Base-by-base conservation (phyloP, 805 yeast species). In the Suhomyces xylopsoci region DNA sequence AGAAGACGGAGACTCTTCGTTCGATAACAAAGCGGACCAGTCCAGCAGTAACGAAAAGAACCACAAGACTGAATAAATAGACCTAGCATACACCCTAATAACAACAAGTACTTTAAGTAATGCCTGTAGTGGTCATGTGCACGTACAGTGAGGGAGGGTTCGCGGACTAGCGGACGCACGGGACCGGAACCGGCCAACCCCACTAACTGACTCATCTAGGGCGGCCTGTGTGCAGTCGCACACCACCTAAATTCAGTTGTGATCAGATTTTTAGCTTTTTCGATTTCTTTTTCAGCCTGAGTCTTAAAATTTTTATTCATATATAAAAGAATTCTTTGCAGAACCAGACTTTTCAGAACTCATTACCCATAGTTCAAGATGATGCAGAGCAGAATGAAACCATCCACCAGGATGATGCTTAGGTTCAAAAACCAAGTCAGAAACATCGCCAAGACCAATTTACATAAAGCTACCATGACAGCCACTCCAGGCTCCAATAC, bases 401-500 rank as follows among this genome's bases (percentile, higher is more conserved):
- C 47, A 30, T 51, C 51, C 41, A 41, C 46, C n/a, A 51, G 51
- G 43, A 44, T 55, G 50, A 62, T 58, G 40, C 50, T 38, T 19
- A 48, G 50, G 28, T 42, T 41, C 28, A 45, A 22, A 26, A 53
- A 53, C 49, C 65, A 59, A 47, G 51, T 57, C 47, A 67, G 76
- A 62, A 52, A 55, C 47, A 61, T 72, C 53, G 59, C 70, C 51
- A 73, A 69, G 34, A 63, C 73, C 25, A 64, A 64, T 42, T 56
- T 61, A 22, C 64, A 59, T 45, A 64, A 58, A 17, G 75, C 76
- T 43, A 67, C 71, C 36, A 63, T 59, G 59, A 62, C 64, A 48
- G 60, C 62, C n/a, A 26, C 47, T 26, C 24, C 52, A 40, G 59
- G 61, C 9, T 48, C 60, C 25, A 38, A 19, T 17, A 19, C 42